Conservation (phyloP, 805 yeast genomes). For the Lachancea dasiensis region DNA sequence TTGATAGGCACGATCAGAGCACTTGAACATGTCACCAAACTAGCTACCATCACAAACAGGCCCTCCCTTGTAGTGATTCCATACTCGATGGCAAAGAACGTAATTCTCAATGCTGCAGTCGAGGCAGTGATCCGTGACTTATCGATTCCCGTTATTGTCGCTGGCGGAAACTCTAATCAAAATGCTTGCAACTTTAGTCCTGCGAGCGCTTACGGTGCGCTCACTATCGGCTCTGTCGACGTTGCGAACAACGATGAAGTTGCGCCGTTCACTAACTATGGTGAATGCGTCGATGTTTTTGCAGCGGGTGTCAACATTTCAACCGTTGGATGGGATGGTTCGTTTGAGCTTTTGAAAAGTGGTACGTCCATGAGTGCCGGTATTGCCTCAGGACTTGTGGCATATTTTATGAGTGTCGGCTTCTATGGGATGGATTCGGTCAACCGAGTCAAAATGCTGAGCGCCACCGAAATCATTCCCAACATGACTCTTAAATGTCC, state of each 20-base stretch:
- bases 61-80: slow-evolving; percentile 66
- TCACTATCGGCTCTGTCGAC: slow-evolving; percentile 86
- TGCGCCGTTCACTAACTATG: slow-evolving; percentile 84
- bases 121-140: slow-evolving; percentile 58
- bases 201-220: slow-evolving; percentile 64
- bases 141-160: slow-evolving; percentile 68
- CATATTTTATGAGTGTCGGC: slow-evolving; percentile 40
- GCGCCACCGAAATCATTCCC: slow-evolving; percentile 3
- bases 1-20: slow-evolving; percentile 60
- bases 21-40: slow-evolving; percentile 60
- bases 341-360: slow-evolving; percentile 26
- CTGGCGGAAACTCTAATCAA: slow-evolving; percentile 78
- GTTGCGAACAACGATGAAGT: slow-evolving; percentile 54
- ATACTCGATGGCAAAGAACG: slow-evolving; percentile 35
- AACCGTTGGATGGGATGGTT: slow-evolving; percentile 24
- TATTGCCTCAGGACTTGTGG: slow-evolving; percentile 40
- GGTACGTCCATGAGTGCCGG: slow-evolving; percentile 50
- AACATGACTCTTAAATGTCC: slow-evolving; percentile 1
- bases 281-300: slow-evolving; percentile 77
- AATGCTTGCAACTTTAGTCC: slow-evolving; percentile 83
- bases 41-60: slow-evolving; percentile 34
- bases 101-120: slow-evolving; percentile 66
- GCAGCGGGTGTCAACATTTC: slow-evolving; percentile 69
- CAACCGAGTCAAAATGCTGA: slow-evolving; percentile 15
- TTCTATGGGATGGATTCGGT: slow-evolving; percentile 33